Evolutionary conservation across 148 eudicot species (phyloP).

Genomic region (Beta vulgaris): DNA sequence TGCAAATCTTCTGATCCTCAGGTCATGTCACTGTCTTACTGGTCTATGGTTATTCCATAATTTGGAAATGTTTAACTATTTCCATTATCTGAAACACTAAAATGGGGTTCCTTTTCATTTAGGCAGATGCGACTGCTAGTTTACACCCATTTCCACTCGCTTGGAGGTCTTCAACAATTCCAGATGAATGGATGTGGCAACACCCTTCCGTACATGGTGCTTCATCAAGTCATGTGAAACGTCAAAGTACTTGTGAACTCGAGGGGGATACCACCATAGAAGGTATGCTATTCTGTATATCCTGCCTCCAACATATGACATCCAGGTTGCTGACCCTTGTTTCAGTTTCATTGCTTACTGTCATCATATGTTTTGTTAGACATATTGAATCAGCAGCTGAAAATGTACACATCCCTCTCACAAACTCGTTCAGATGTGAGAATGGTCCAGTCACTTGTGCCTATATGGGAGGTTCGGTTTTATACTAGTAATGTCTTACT

Average conservation of each 20-base stretch:
- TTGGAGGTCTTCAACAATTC: constrained; percentile 75
- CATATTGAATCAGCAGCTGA: constrained; percentile 72
- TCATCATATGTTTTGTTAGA: constrained; percentile 42
- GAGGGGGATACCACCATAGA: constrained; percentile 81
- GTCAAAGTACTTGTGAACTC: constrained; percentile 81
- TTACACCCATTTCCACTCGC: constrained; percentile 32
- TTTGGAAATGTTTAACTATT: background rate
- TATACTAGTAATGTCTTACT: constrained; percentile 6
- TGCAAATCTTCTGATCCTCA: constrained; percentile 40
- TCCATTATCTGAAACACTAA: constrained; percentile 3
- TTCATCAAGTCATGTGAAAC: constrained; percentile 42
- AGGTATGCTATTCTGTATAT: constrained; percentile 39
- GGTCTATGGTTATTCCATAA: background rate
- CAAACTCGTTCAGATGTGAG: constrained; percentile 71
- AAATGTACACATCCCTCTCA: constrained; percentile 70
- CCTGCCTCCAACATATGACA: background rate
- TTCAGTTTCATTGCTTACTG: constrained; percentile 8
- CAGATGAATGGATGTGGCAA: constrained; percentile 78
- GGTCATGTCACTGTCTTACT: constrained; percentile 34
- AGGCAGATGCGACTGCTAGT: constrained; percentile 55
- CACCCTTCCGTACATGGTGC: constrained; percentile 39
- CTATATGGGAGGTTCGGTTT: constrained; percentile 91
- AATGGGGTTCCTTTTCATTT: constrained; percentile 29
- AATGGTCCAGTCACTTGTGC: constrained; percentile 93
- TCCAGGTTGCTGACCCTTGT: background rate